A percentile compares a stretch with the other conserved stretches of the same genome.
Conservation (phyloP, 768 basidiomycete species). For the Epithele typhae region DNA sequence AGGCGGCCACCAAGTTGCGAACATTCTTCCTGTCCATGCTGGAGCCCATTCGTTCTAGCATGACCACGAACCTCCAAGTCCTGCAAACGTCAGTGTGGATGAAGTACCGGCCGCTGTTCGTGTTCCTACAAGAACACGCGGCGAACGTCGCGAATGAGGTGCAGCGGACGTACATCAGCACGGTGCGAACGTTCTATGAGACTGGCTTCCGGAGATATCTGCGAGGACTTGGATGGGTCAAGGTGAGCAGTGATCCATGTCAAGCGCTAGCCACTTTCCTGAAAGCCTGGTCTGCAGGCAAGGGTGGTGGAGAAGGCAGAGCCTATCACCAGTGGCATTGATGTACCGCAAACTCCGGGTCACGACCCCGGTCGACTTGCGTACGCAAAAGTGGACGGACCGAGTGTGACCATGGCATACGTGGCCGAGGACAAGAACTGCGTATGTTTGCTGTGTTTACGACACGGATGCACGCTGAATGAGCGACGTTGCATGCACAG, state of each 20-base stretch:
- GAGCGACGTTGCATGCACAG: too few relatives aligned
- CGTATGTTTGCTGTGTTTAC: slow-evolving; percentile 43
- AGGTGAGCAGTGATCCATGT: too few relatives aligned
- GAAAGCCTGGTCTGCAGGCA: too few relatives aligned
- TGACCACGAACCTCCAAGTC: slow-evolving; percentile 91
- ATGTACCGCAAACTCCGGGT: slow-evolving; percentile 31
- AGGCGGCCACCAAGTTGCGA: slow-evolving; percentile 90
- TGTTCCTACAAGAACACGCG: slow-evolving; percentile 85
- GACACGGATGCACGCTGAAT: neutral
- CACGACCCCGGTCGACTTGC: slow-evolving; percentile 55
- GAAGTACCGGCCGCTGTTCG: slow-evolving; percentile 78
- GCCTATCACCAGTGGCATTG: slow-evolving; percentile 46
- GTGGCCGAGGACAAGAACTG: slow-evolving; percentile 86
- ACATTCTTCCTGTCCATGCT: slow-evolving; percentile 81
- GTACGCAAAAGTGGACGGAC: slow-evolving; percentile 76
- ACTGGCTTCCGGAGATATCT: slow-evolving; percentile 91
- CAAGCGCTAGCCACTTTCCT: too few relatives aligned
- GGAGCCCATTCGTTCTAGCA: slow-evolving; percentile 74
- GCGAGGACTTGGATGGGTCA: slow-evolving; percentile 74
- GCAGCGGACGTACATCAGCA: slow-evolving; percentile 78
- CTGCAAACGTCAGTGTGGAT: slow-evolving; percentile 84
- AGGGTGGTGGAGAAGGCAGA: slow-evolving; percentile 70
- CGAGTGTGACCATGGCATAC: slow-evolving; percentile 76
- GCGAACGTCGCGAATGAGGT: slow-evolving; percentile 80
- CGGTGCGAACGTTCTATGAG: slow-evolving; percentile 90